Percentiles rank a stretch among this genome's conserved stretches.
phyloP scores from a whole-genome alignment of 2,329 filamentous ascomycete species.

The Fusarium napiforme region DNA sequence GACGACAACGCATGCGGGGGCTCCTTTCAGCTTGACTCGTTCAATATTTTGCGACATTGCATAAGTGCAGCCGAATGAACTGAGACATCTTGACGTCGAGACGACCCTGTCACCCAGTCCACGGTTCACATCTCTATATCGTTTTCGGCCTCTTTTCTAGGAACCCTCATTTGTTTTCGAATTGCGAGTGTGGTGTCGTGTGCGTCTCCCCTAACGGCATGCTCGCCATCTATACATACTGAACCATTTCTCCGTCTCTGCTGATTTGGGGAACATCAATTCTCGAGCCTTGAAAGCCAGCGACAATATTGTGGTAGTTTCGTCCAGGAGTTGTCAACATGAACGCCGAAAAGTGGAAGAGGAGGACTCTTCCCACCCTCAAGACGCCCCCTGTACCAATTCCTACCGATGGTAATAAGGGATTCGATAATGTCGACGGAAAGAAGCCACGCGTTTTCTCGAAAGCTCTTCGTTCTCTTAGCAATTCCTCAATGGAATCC shows the following conservation, averaged over 20 bases:
- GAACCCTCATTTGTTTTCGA: conserved; percentile 26
- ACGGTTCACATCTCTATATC: conserved; percentile 16
- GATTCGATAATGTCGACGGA: conserved; percentile 43
- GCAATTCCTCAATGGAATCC: conserved; percentile 56
- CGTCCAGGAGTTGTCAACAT: conserved; percentile 34
- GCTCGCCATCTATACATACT: conserved; percentile 30
- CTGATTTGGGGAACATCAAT: conserved; percentile 9
- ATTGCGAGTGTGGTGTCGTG: conserved; percentile 18
- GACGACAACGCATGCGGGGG: conserved; percentile 37
- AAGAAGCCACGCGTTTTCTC: conserved; percentile 52
- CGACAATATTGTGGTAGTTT: neutral
- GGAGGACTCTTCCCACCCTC: conserved; percentile 48
- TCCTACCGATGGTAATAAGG: conserved; percentile 31
- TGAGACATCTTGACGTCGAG: conserved; percentile 44
- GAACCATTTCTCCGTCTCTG: conserved; percentile 8
- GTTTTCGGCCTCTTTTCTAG: conserved; percentile 6
- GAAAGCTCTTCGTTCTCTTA: conserved; percentile 53
- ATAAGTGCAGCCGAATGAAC: conserved; percentile 29
- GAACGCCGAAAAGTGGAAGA: conserved; percentile 51
- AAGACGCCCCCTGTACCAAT: conserved; percentile 39
- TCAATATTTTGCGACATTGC: conserved; percentile 34
- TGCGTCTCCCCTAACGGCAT: conserved; percentile 31
- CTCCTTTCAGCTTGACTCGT: conserved; percentile 24
- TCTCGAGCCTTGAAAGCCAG: conserved; percentile 6
- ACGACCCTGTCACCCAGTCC: conserved; percentile 18